Conservation (phyloP, 345 rosid species). For the rapeseed (Brassica napus) region DNA sequence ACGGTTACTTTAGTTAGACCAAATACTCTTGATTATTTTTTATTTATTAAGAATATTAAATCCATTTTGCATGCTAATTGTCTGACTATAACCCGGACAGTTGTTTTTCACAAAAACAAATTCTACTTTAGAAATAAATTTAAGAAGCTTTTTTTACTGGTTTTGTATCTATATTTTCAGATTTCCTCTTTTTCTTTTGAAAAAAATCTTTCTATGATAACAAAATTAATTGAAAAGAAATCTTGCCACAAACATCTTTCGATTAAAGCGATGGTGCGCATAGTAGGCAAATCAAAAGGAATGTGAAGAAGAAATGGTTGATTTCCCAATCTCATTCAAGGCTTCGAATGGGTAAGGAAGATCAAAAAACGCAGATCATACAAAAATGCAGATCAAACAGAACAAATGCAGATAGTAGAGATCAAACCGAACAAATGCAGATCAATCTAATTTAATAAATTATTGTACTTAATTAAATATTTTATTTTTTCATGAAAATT, state of each 20-base stretch:
- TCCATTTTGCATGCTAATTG: constrained; percentile 18
- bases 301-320: background rate
- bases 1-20: background rate
- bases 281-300: background rate
- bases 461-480: no score
- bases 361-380: no score
- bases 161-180: background rate
- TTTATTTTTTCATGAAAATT: no score
- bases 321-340: background rate
- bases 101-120: background rate
- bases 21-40: background rate
- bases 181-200: background rate
- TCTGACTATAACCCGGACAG: background rate
- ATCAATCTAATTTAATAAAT: no score
- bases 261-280: background rate
- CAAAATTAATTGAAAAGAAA: no score
- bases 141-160: background rate
- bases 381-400: no score
- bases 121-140: background rate
- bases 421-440: no score
- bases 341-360: no score
- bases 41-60: background rate
- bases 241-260: background rate
- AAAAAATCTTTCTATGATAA: background rate
- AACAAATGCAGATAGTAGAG: no score